Conservation (phyloP, 202 grass and related monocot species). For the Hordeum pubiflorum region DNA sequence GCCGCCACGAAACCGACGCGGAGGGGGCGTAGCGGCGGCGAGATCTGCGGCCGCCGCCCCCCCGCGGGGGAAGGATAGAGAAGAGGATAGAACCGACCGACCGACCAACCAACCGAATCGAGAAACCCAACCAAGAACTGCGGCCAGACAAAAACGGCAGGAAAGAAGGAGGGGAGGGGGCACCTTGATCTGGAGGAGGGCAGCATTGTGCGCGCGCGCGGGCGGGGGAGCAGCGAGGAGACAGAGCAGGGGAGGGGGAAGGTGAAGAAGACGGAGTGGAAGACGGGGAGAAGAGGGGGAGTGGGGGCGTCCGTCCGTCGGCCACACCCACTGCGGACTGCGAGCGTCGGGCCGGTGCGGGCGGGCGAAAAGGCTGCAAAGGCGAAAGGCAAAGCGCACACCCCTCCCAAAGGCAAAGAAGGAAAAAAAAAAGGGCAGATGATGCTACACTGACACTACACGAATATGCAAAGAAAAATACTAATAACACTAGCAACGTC, state of each 20-base stretch:
- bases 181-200: constrained; percentile 72
- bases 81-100: background rate
- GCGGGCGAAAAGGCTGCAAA: constrained; percentile 42
- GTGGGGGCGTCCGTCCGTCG: background rate
- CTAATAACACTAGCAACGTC: too few relatives aligned
- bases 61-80: too few relatives aligned
- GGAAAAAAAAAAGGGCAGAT: background rate
- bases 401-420: background rate
- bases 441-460: too few relatives aligned
- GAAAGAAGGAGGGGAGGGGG: too few relatives aligned
- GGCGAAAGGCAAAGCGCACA: constrained; percentile 22
- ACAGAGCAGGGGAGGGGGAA: background rate
- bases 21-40: background rate
- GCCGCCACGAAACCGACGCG: background rate
- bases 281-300: background rate
- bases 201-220: constrained; percentile 43
- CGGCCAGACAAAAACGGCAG: background rate
- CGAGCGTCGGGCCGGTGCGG: background rate
- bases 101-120: too few relatives aligned
- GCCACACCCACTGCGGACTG: background rate
- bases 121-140: background rate
- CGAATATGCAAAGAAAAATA: too few relatives aligned
- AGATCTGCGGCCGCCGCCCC: constrained; percentile 22
- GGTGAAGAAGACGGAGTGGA: background rate
- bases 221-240: background rate